These are phyloP conservation scores for Penicillium sp. DNA, from an alignment of 2,329 filamentous ascomycete species.

Conservation along the genomic window DNA sequence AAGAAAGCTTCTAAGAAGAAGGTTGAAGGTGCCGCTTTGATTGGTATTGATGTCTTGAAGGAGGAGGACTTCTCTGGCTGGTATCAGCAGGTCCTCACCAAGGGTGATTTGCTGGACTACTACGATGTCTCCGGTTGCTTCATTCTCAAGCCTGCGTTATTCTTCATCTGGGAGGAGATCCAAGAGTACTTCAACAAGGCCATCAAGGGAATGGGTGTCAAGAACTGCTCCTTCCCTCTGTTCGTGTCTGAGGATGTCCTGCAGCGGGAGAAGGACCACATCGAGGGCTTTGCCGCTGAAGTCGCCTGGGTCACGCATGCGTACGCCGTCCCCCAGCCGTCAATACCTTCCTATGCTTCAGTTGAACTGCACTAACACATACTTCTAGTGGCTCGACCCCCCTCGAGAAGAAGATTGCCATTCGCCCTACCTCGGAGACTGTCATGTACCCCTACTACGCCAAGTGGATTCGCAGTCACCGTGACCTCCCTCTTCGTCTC, in stretches of 20 bases:
- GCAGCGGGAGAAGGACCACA: conserved; percentile 84
- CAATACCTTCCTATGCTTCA: not conserved
- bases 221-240: conserved; percentile 95
- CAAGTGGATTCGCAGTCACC: conserved; percentile 95
- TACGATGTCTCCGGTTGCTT: conserved; percentile 98
- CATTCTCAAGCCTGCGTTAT: conserved; percentile 74
- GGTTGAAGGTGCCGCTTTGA: conserved; percentile 63
- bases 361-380: conserved; percentile 7
- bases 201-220: conserved; percentile 88
- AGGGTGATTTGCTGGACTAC: conserved; percentile 97
- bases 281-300: conserved; percentile 92
- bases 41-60: conserved; percentile 85
- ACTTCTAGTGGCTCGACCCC: conserved; percentile 77
- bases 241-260: conserved; percentile 92
- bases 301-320: conserved; percentile 54
- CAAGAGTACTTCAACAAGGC: conserved; percentile 57
- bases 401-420: conserved; percentile 75
- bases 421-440: conserved; percentile 67
- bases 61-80: conserved; percentile 84
- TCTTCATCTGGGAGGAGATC: conserved; percentile 67
- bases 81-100: conserved; percentile 97
- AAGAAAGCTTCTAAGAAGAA: conserved; percentile 46
- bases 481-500: conserved; percentile 87
- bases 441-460: conserved; percentile 97
- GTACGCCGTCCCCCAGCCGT: conserved; percentile 27